Conservation (phyloP, 768 basidiomycete species). For the Xanthoconium purpureum region DNA sequence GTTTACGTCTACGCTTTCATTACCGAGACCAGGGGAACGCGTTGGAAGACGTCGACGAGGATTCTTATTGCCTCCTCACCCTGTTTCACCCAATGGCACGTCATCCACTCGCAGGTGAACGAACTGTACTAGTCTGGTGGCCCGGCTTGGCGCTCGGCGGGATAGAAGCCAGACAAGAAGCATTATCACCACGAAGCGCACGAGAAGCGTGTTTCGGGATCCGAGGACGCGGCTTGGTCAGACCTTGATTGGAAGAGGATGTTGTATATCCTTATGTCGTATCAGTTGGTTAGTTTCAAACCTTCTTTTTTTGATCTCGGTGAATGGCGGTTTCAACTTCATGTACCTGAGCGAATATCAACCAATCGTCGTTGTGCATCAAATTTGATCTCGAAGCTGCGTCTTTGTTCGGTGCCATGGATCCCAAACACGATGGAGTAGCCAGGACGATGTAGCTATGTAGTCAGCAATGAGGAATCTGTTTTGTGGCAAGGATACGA, state of each 20-base stretch:
- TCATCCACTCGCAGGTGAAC: conserved; percentile 47
- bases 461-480: neutral
- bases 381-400: too few species aligned
- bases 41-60: conserved; percentile 48
- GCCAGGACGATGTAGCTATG: neutral
- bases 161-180: conserved; percentile 54
- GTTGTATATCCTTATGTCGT: neutral
- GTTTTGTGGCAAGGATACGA: neutral
- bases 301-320: neutral
- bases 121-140: conserved; percentile 69
- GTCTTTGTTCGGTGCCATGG: neutral
- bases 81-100: neutral
- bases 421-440: neutral
- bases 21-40: conserved; percentile 81
- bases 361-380: neutral
- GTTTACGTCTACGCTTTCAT: conserved; percentile 73
- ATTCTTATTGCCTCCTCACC: neutral
- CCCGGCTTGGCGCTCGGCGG: conserved; percentile 61
- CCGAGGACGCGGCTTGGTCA: conserved; percentile 12
- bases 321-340: neutral
- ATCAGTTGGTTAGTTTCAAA: neutral
- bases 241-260: neutral
- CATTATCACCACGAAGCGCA: conserved; percentile 24
- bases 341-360: neutral
- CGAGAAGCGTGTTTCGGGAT: conserved; percentile 27